A percentile compares a stretch with the other conserved stretches of the same genome.
Evolutionary conservation across 306 rosid species (phyloP).

Genomic region (Datisca glomerata): DNA sequence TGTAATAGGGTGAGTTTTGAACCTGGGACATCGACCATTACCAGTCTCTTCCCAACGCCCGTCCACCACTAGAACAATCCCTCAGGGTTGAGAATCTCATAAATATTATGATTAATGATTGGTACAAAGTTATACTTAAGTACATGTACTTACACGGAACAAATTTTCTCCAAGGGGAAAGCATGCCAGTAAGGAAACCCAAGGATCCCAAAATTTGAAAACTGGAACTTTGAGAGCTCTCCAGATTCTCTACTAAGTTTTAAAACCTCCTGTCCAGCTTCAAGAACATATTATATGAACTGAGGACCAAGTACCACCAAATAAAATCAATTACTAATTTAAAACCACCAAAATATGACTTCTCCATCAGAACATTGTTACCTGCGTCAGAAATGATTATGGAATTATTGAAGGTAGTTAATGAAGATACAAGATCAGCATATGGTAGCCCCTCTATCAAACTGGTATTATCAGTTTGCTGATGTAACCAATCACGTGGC

Average conservation of each 20-base stretch:
- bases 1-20: too few species aligned
- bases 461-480: constrained; percentile 21
- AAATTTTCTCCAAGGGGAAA: constrained; percentile 42
- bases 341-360: constrained; percentile 2
- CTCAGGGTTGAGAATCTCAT: too few species aligned
- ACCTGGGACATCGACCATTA: too few species aligned
- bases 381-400: constrained; percentile 61
- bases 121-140: background rate
- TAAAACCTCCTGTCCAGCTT: constrained; percentile 74
- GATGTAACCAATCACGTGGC: constrained; percentile 36
- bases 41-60: too few species aligned
- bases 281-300: constrained; percentile 21
- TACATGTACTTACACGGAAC: constrained; percentile 37
- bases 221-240: constrained; percentile 32
- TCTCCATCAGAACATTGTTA: constrained; percentile 17
- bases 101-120: background rate
- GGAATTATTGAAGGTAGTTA: constrained; percentile 41
- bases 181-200: constrained; percentile 83
- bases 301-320: constrained; percentile 13
- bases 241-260: constrained; percentile 43
- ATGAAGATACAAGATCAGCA: constrained; percentile 57
- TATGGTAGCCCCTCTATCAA: constrained; percentile 32
- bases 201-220: constrained; percentile 71
- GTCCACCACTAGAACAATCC: too few species aligned
- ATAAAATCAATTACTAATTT: constrained; percentile 11